phyloP scores from a whole-genome alignment of 208 protist genomes.

The Leishmania martiniquensis region DNA sequence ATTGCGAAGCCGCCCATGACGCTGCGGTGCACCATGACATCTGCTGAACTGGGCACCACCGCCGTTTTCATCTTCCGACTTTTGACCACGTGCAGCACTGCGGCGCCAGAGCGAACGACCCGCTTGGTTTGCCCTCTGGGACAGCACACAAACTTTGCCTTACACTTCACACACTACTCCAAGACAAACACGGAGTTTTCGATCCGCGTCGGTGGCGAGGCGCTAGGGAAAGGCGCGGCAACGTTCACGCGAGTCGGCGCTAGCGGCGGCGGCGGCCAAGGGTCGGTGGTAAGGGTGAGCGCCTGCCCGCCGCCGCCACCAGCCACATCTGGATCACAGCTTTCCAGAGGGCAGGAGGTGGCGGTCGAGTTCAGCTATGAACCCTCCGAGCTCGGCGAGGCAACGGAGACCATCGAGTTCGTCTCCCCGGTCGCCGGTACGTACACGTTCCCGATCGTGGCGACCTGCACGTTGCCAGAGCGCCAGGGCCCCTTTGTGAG shows the following conservation, averaged over 20 bases:
- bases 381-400: constrained; percentile 85
- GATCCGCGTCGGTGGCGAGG: constrained; percentile 56
- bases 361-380: constrained; percentile 93
- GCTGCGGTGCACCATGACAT: constrained; percentile 68
- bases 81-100: constrained; percentile 48
- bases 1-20: constrained; percentile 60
- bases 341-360: constrained; percentile 89
- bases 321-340: background rate
- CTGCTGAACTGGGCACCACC: constrained; percentile 85
- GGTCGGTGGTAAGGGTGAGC: constrained; percentile 32
- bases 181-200: constrained; percentile 86
- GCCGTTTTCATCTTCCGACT: constrained; percentile 75
- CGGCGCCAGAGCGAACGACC: constrained; percentile 71
- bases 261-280: constrained; percentile 27
- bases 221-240: constrained; percentile 13
- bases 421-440: constrained; percentile 84
- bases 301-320: constrained; percentile 6
- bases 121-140: constrained; percentile 91
- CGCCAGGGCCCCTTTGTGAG: constrained; percentile 94
- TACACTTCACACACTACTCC: constrained; percentile 77
- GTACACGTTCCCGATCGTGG: constrained; percentile 92
- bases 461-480: constrained; percentile 86
- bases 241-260: constrained; percentile 27
- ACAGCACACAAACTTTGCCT: constrained; percentile 57
- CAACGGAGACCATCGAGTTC: constrained; percentile 83